A percentile compares a stretch with the other conserved stretches of the same genome.
phyloP scores from a whole-genome alignment of 257 asterid species.

The Ophiorrhiza pumila region DNA sequence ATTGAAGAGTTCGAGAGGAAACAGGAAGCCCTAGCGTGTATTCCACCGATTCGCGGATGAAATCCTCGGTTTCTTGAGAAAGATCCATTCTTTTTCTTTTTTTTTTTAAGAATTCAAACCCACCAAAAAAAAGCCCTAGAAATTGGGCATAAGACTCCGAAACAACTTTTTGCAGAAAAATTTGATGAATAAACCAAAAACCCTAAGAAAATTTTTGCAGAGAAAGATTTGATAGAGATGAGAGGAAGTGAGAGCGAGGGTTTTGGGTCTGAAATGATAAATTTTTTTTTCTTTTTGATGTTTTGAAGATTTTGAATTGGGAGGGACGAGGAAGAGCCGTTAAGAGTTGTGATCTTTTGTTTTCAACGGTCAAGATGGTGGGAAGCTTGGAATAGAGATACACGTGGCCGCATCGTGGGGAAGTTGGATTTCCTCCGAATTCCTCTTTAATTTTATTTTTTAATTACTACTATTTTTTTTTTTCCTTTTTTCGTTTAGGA shows the following conservation, averaged over 20 bases:
- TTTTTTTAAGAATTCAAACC: background rate
- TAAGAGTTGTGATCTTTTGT: background rate
- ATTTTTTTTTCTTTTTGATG: background rate
- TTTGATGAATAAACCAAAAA: background rate
- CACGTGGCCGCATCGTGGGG: conserved; percentile 11
- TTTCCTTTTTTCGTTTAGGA: too few species aligned
- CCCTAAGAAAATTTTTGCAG: background rate
- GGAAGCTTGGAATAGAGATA: background rate
- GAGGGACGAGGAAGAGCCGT: conserved; percentile 32
- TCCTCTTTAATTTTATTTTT: too few species aligned
- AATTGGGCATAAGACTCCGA: background rate
- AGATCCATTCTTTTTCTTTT: conserved; percentile 49
- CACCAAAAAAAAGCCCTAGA: conserved; percentile 1
- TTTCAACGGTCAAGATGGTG: conserved; percentile 2
- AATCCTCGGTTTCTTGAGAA: conserved; percentile 69
- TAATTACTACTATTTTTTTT: too few species aligned
- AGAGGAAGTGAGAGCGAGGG: conserved; percentile 18
- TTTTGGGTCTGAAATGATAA: conserved; percentile 18
- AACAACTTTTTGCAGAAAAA: background rate
- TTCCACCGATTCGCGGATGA: conserved; percentile 75
- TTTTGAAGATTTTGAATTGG: conserved; percentile 22
- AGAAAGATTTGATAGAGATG: too few species aligned
- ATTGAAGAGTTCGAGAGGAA: conserved; percentile 50
- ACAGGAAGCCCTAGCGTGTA: conserved; percentile 68
- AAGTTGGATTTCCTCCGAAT: background rate